Conservation (phyloP, 2,329 filamentous ascomycete genomes). For the Trichoderma afroharzianum region DNA sequence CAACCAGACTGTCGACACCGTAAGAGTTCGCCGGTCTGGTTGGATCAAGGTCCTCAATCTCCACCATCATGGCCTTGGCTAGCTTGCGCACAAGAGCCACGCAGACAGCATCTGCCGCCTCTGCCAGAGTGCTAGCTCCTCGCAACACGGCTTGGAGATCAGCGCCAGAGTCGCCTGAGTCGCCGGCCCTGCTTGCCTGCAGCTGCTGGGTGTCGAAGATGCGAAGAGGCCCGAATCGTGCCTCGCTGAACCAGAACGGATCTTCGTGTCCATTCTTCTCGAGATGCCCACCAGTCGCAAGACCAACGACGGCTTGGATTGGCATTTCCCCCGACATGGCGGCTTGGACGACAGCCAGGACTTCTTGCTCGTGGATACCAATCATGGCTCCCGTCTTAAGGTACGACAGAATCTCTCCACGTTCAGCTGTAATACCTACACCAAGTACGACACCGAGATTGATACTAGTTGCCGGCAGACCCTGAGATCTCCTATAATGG, state of each 20-base stretch:
- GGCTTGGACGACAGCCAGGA: not conserved
- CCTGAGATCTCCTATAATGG: not conserved
- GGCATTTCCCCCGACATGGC: not conserved
- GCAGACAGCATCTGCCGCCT: not conserved
- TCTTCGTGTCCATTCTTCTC: not conserved
- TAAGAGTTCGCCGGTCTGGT: not conserved
- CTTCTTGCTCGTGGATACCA: not conserved
- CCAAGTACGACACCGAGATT: not conserved
- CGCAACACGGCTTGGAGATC: not conserved
- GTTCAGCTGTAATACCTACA: not conserved
- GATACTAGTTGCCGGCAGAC: not conserved
- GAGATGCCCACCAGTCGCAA: not conserved
- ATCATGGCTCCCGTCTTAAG: not conserved
- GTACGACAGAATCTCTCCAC: not conserved
- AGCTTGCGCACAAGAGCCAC: not conserved
- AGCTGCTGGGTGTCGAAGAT: not conserved
- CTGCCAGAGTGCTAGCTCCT: not conserved
- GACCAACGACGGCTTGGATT: not conserved
- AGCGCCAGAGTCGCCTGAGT: not conserved
- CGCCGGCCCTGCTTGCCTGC: not conserved
- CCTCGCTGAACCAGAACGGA: not conserved
- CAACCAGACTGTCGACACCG: not conserved
- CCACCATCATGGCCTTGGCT: not conserved
- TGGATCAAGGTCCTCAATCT: not conserved
- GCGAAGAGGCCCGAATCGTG: not conserved